Evolutionary conservation across 1,139 yeast species (phyloP).

Genomic region (Suhomyces taliae): DNA sequence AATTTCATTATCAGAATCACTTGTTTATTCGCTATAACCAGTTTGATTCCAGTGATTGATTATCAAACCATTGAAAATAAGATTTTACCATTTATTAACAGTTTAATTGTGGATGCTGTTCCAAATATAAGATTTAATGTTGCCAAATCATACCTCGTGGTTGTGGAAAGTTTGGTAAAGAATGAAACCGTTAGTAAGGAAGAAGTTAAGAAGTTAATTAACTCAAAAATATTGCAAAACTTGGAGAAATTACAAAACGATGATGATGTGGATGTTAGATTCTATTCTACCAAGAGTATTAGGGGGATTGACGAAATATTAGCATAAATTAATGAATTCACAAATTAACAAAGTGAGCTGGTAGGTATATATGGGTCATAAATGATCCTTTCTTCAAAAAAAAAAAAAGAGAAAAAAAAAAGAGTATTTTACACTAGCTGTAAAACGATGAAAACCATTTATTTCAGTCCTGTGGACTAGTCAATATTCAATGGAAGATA

Average conservation of each 20-base stretch:
- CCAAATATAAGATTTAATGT: slow-evolving; percentile 95
- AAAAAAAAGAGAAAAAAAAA: too few species aligned
- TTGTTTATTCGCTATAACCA: slow-evolving; percentile 82
- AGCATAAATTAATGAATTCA: slow-evolving; percentile 2
- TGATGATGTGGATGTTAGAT: slow-evolving; percentile 86
- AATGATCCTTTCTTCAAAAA: too few species aligned
- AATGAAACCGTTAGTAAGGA: slow-evolving; percentile 19
- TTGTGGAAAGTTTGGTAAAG: slow-evolving; percentile 52
- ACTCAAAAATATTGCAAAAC: slow-evolving; percentile 58
- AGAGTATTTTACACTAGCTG: too few species aligned
- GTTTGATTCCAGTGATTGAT: slow-evolving; percentile 69
- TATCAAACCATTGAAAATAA: slow-evolving; percentile 57
- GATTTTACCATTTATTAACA: slow-evolving; percentile 76
- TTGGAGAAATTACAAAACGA: slow-evolving; percentile 69
- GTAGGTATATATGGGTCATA: too few species aligned
- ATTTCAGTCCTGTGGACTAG: too few species aligned
- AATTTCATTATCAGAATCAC: slow-evolving; percentile 91
- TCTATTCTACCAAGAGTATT: slow-evolving; percentile 68
- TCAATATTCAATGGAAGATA: too few species aligned
- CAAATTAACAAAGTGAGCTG: not conserved
- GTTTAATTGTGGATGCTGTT: slow-evolving; percentile 73
- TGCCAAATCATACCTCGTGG: slow-evolving; percentile 74
- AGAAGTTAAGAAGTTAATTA: slow-evolving; percentile 44
- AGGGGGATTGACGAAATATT: slow-evolving; percentile 34
- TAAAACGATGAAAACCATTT: too few species aligned